These are phyloP conservation scores for Boletus coccyginus DNA, from an alignment of 768 basidiomycete genomes.

Conservation along the genomic window DNA sequence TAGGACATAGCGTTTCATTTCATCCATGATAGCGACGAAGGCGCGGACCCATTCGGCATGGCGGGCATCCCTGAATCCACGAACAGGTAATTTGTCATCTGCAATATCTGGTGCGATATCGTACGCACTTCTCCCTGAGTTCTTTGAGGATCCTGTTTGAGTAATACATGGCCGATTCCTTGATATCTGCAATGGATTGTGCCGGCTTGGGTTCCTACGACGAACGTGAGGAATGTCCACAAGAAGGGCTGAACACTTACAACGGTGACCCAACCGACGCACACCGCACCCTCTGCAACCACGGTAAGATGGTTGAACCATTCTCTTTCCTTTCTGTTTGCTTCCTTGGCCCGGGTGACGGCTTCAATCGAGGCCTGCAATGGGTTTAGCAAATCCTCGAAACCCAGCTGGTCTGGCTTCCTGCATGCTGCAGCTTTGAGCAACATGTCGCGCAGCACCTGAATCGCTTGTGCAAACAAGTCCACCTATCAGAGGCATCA, in stretches of 20 bases:
- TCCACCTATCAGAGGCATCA: slow-evolving; percentile 47
- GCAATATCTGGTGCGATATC: background rate
- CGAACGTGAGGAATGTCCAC: background rate
- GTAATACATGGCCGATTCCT: slow-evolving; percentile 85
- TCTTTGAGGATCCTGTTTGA: slow-evolving; percentile 89
- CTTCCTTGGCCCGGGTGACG: slow-evolving; percentile 80
- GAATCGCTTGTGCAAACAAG: slow-evolving; percentile 65
- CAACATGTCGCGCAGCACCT: slow-evolving; percentile 67
- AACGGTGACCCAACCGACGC: slow-evolving; percentile 83
- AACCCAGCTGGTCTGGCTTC: slow-evolving; percentile 66
- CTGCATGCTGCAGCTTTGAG: slow-evolving; percentile 67
- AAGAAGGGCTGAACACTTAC: slow-evolving; percentile 44
- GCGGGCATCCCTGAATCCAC: slow-evolving; percentile 65
- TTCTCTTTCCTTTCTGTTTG: slow-evolving; percentile 72
- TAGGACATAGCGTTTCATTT: slow-evolving; percentile 76
- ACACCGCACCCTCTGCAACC: slow-evolving; percentile 78
- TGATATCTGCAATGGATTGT: slow-evolving; percentile 75
- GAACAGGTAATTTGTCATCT: slow-evolving; percentile 3
- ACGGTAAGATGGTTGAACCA: slow-evolving; percentile 80
- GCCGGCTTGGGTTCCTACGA: slow-evolving; percentile 72
- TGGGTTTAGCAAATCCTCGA: slow-evolving; percentile 60
- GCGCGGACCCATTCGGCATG: slow-evolving; percentile 87
- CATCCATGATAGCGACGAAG: slow-evolving; percentile 70
- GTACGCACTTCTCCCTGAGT: slow-evolving; percentile 83
- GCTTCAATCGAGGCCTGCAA: slow-evolving; percentile 71